phyloP scores from a whole-genome alignment of 2,329 filamentous ascomycete genomes.

The Pseudogymnoascus sp. region DNA sequence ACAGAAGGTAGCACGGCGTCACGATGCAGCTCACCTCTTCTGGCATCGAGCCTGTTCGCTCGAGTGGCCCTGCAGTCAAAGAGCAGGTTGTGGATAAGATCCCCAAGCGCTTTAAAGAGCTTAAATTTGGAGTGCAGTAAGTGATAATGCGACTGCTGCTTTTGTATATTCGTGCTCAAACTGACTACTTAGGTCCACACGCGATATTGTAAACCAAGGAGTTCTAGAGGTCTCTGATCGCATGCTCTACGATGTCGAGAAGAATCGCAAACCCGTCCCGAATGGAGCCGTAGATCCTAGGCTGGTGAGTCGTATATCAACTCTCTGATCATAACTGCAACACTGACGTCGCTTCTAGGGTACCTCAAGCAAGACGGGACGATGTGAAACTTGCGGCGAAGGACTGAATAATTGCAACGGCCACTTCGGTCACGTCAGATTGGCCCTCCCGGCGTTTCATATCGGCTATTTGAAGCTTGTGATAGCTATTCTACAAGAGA shows the following conservation, averaged over 20 bases:
- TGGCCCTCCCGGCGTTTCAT: constrained; percentile 89
- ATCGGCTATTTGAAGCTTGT: constrained; percentile 94
- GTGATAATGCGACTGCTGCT: constrained; percentile 24
- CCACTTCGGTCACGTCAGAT: constrained; percentile 88
- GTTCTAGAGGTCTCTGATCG: constrained; percentile 93
- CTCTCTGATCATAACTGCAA: constrained; percentile 15
- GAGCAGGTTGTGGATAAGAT: constrained; percentile 83
- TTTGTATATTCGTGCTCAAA: constrained; percentile 36
- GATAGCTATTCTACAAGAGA: constrained; percentile 84
- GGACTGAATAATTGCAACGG: constrained; percentile 80
- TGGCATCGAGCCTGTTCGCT: constrained; percentile 17
- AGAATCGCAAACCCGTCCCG: constrained; percentile 65
- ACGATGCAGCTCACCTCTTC: constrained; percentile 24
- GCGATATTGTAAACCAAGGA: constrained; percentile 92
- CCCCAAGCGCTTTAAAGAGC: constrained; percentile 84
- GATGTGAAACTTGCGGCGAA: constrained; percentile 78
- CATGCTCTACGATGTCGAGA: constrained; percentile 84
- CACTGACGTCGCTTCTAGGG: constrained; percentile 42
- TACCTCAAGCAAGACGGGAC: constrained; percentile 75
- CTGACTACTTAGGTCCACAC: constrained; percentile 59
- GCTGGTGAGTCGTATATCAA: constrained; percentile 44
- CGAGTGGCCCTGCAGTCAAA: constrained; percentile 47
- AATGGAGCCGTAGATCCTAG: constrained; percentile 85
- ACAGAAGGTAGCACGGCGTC: constrained; percentile 9
- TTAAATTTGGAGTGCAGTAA: constrained; percentile 90